Evolutionary conservation across 2,329 filamentous ascomycete genomes (phyloP), one percentile per base, ranked within the genome.

Genomic region (Hymenotorrendiella dingleyae): DNA sequence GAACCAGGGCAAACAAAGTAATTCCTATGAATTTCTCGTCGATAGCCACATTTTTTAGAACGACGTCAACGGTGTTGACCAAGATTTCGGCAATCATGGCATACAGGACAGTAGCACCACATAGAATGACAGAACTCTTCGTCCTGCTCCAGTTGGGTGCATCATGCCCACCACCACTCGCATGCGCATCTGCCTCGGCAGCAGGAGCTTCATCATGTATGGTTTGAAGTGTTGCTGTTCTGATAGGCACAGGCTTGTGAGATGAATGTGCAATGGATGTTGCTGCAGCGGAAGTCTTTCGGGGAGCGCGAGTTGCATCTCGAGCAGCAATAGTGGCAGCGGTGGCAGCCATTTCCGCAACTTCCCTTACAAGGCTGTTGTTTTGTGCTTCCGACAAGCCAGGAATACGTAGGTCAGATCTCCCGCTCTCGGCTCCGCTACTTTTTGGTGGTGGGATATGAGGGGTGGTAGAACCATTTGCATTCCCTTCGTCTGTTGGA

Each of bases 11-110:
- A 64, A 98, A 98, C 35, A 98, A 72, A 1, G 93, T 97, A 53
- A 98, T 94, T 35, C 93, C 93, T 43, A 98, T 69, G 66, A 98
- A 97, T 64, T 98, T 98, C 61, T 97, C 89, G 60, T 97, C 90
- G 55, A 98, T 88, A 39, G 89, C 81, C 41, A 94, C 84, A 49
- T 86, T 90, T 50, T 91, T 80, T 39, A 98, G 68, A 6, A 98
- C 91, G n/a, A 93, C 86, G 60, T 98, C 94, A 1, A 98, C 94
- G 0, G 91, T 97, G 63, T 94, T 87, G 30, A 98, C 94, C 5
- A 98, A 69, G 41, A 98, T 96, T 64, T 98, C 93, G 6, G 93
- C 93, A 61, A 98, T 94, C 27, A 97, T 71, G n/a, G 94, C 93
- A 62, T 98, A 98, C 10, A 95, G 74, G 11, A 97, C 59, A 0